Evolutionary conservation across 2,329 filamentous ascomycete genomes (phyloP).

Genomic region (Penicillium digitatum): DNA sequence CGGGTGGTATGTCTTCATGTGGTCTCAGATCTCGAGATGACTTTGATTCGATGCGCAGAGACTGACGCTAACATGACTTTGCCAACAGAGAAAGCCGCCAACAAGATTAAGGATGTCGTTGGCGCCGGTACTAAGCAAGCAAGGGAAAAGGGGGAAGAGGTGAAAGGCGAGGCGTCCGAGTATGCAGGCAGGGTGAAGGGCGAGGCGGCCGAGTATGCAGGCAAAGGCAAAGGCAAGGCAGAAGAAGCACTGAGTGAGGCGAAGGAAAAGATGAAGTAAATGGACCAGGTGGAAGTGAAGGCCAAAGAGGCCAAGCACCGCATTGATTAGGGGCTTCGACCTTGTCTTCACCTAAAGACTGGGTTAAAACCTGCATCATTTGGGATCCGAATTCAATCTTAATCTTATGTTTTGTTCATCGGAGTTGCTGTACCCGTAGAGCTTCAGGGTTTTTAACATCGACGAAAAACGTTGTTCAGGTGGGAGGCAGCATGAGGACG

Average conservation of each 20-base stretch:
- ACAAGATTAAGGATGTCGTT: constrained; percentile 43
- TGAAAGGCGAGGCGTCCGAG: constrained; percentile 30
- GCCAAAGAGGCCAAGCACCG: constrained; percentile 23
- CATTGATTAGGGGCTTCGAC: neutral
- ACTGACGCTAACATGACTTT: constrained; percentile 2
- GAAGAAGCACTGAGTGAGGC: constrained; percentile 28
- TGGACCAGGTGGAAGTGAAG: constrained; percentile 27
- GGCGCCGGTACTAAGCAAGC: constrained; percentile 46
- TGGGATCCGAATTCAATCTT: constrained; percentile 5
- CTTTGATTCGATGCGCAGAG: neutral
- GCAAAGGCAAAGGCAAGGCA: constrained; percentile 35
- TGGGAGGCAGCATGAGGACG: constrained; percentile 75
- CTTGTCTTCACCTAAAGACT: neutral
- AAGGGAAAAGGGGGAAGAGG: constrained; percentile 41
- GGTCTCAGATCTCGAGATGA: neutral
- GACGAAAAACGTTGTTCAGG: constrained; percentile 4
- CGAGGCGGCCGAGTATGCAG: constrained; percentile 26
- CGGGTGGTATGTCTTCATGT: constrained; percentile 50
- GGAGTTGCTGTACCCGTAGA: neutral
- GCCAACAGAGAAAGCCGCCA: constrained; percentile 48
- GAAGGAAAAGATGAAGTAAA: constrained; percentile 27
- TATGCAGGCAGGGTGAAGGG: constrained; percentile 33
- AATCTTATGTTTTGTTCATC: neutral
- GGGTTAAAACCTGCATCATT: neutral
- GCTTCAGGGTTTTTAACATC: neutral